These are phyloP conservation scores for Saturnispora saitoi DNA, from an alignment of 805 yeast genomes.

Conservation along the genomic window DNA sequence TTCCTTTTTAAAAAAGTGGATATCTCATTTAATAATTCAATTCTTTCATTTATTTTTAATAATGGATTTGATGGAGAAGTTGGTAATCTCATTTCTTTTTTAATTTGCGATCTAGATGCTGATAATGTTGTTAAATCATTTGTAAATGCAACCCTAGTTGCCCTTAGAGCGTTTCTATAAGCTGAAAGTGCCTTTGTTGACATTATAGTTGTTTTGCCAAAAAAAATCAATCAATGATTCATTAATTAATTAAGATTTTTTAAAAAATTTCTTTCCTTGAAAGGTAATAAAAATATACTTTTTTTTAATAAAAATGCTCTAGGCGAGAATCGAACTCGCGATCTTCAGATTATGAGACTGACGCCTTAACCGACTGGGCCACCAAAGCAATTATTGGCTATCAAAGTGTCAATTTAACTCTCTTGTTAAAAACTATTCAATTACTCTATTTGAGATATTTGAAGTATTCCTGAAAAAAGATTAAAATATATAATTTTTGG, in stretches of 20 bases:
- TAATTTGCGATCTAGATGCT: slow-evolving; percentile 56
- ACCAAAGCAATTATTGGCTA: too few species aligned
- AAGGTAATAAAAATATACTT: not conserved
- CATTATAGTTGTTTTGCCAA: slow-evolving; percentile 2
- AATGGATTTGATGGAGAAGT: slow-evolving; percentile 36
- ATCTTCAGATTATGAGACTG: slow-evolving; percentile 29
- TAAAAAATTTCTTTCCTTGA: too few species aligned
- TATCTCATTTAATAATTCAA: slow-evolving; percentile 59
- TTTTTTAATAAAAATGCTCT: slow-evolving; percentile 20
- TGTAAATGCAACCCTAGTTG: slow-evolving; percentile 52
- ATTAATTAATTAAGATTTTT: too few species aligned
- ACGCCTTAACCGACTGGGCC: slow-evolving; percentile 32
- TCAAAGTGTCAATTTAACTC: too few species aligned
- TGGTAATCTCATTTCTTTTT: slow-evolving; percentile 38
- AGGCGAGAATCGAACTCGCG: slow-evolving; percentile 35
- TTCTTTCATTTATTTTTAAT: slow-evolving; percentile 39
- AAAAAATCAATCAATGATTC: too few species aligned
- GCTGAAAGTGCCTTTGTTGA: slow-evolving; percentile 32
- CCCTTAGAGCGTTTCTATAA: slow-evolving; percentile 58
- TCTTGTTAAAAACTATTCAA: too few species aligned
- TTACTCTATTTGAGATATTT: too few species aligned
- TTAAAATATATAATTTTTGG: too few species aligned
- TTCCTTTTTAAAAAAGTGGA: slow-evolving; percentile 59
- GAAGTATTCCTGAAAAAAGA: too few species aligned
- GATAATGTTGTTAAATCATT: slow-evolving; percentile 39